Evolutionary conservation across 305 asterid genomes (phyloP).

Genomic region (Fraxinus paxiana): DNA sequence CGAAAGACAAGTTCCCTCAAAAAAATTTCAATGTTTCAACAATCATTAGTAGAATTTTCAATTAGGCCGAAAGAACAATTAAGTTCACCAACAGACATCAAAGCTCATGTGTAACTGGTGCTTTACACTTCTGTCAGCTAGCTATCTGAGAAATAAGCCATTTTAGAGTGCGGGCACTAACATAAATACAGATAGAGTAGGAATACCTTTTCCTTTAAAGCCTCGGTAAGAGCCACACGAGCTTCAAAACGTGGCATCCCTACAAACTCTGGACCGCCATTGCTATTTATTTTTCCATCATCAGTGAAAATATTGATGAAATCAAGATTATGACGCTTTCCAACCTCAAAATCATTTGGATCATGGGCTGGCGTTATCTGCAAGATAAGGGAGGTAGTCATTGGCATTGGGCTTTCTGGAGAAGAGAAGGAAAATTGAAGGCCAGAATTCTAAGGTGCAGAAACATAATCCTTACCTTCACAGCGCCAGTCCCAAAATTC

Average conservation of each 20-base stretch:
- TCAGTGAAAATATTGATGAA: constrained; percentile 73
- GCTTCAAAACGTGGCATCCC: constrained; percentile 84
- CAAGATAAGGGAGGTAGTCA: constrained; percentile 24
- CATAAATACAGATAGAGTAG: not conserved
- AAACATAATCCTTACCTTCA: constrained; percentile 50
- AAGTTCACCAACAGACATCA: not conserved
- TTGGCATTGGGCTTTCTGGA: constrained; percentile 3
- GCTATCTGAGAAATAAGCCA: not conserved
- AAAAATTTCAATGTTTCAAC: not conserved
- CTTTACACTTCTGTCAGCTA: not conserved
- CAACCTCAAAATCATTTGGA: constrained; percentile 87
- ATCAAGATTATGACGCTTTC: constrained; percentile 74
- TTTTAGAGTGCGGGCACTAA: not conserved
- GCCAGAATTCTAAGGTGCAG: not conserved
- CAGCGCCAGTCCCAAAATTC: constrained; percentile 97
- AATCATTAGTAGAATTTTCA: not conserved
- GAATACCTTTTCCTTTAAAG: constrained; percentile 60
- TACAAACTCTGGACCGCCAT: constrained; percentile 60
- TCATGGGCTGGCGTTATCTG: constrained; percentile 93
- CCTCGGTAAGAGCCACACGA: constrained; percentile 62
- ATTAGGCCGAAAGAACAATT: not conserved
- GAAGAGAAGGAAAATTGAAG: not conserved
- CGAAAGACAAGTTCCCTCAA: not conserved
- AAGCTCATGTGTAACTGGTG: not conserved
- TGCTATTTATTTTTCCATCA: constrained; percentile 76